These are phyloP conservation scores for Afroboletus lepidellus DNA, from an alignment of 1,284 basidiomycete species.

Conservation along the genomic window DNA sequence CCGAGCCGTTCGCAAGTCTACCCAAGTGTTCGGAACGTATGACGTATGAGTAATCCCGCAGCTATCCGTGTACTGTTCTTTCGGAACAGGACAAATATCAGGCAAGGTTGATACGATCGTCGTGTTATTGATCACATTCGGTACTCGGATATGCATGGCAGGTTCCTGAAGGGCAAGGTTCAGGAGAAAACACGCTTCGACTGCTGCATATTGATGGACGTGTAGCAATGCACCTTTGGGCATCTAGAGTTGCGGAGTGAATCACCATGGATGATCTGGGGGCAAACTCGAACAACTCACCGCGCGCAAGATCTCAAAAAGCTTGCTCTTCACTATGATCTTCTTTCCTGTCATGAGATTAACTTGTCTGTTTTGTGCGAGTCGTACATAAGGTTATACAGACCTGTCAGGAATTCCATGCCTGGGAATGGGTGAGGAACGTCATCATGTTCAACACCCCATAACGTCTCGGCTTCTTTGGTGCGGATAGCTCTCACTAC, in stretches of 20 bases:
- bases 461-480: background rate
- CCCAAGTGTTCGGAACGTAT: constrained; percentile 51
- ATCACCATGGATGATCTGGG: background rate
- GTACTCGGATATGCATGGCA: constrained; percentile 28
- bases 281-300: background rate
- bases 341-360: background rate
- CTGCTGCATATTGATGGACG: background rate
- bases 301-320: background rate
- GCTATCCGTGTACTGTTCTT: constrained; percentile 33
- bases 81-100: constrained; percentile 48
- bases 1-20: constrained; percentile 39
- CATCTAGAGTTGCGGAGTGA: background rate
- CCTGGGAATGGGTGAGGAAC: background rate
- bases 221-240: background rate
- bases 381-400: background rate
- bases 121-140: constrained; percentile 27
- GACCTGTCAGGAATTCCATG: background rate
- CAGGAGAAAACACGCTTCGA: background rate
- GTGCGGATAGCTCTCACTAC: background rate
- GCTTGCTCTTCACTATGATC: background rate
- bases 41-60: constrained; percentile 42
- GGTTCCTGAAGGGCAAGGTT: background rate
- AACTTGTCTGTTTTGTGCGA: background rate
- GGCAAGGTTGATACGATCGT: constrained; percentile 46
- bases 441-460: background rate